Evolutionary conservation across 345 rosid species (phyloP).

Genomic region (Boechera stricta): DNA sequence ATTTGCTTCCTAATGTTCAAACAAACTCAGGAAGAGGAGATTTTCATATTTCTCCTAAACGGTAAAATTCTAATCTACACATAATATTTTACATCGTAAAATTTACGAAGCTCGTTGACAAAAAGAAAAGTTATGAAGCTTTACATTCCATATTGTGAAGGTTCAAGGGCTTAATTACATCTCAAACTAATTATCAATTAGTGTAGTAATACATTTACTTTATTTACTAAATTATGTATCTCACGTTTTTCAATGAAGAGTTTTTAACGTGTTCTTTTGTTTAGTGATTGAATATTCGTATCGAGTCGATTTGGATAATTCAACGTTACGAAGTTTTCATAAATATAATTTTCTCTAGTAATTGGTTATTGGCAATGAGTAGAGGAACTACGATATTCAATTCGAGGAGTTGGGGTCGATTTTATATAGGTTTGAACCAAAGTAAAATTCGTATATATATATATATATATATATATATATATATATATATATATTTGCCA

Average conservation of each 20-base stretch:
- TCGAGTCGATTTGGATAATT: too few species aligned
- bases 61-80: neutral
- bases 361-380: too few species aligned
- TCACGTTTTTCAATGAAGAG: neutral
- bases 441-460: neutral
- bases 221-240: neutral
- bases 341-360: too few species aligned
- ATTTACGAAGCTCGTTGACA: neutral
- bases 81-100: too few species aligned
- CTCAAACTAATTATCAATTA: neutral
- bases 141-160: neutral
- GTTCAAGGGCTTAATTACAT: neutral
- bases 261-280: neutral
- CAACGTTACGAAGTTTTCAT: too few species aligned
- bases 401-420: too few species aligned
- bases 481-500: too few species aligned
- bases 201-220: neutral
- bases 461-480: too few species aligned
- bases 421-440: too few species aligned
- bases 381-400: too few species aligned
- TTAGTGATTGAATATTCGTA: neutral
- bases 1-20: neutral
- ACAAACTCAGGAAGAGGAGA: neutral
- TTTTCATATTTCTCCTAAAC: neutral
- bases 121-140: too few species aligned